These are phyloP conservation scores for Pterocarpus macrocarpus DNA, from an alignment of 306 rosid species.

Conservation along the genomic window DNA sequence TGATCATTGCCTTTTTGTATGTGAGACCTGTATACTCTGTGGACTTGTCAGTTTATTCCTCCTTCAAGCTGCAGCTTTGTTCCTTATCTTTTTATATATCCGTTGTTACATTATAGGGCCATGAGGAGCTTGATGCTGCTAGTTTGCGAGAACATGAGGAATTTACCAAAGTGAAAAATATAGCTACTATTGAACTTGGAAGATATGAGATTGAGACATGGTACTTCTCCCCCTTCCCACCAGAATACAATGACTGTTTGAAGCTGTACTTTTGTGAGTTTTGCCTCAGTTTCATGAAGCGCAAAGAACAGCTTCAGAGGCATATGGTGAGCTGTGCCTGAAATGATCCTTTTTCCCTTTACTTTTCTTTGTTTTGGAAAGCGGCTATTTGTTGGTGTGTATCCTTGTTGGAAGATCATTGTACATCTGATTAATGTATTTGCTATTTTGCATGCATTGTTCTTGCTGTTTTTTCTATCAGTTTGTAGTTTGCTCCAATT, in stretches of 20 bases:
- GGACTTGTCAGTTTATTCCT: slow-evolving; percentile 8
- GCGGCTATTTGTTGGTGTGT: slow-evolving; percentile 18
- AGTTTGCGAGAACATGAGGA: slow-evolving; percentile 99
- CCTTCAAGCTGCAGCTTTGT: slow-evolving; percentile 14
- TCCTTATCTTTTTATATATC: slow-evolving; percentile 29
- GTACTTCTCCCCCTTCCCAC: slow-evolving; percentile 99
- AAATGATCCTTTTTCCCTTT: slow-evolving; percentile 34
- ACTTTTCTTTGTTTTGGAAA: slow-evolving; percentile 36
- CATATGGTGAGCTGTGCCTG: slow-evolving; percentile 90
- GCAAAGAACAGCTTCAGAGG: slow-evolving; percentile 99
- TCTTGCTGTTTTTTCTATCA: slow-evolving; percentile 6
- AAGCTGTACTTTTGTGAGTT: slow-evolving; percentile 96
- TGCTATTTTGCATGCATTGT: neutral
- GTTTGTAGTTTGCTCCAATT: slow-evolving; percentile 24
- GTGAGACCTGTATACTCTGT: neutral
- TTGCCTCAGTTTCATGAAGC: slow-evolving; percentile 99
- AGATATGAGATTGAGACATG: slow-evolving; percentile 99
- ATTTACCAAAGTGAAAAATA: slow-evolving; percentile 97
- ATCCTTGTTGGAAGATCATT: slow-evolving; percentile 23
- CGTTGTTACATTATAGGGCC: slow-evolving; percentile 69
- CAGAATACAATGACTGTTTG: slow-evolving; percentile 93
- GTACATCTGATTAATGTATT: slow-evolving; percentile 25
- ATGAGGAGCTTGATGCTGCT: slow-evolving; percentile 99
- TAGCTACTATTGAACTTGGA: slow-evolving; percentile 98
- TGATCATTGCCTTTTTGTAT: slow-evolving; percentile 17